Percentiles rank a stretch among this genome's conserved stretches.
Conservation (phyloP, 2,329 filamentous ascomycete genomes). For the Zymoseptoria tritici region DNA sequence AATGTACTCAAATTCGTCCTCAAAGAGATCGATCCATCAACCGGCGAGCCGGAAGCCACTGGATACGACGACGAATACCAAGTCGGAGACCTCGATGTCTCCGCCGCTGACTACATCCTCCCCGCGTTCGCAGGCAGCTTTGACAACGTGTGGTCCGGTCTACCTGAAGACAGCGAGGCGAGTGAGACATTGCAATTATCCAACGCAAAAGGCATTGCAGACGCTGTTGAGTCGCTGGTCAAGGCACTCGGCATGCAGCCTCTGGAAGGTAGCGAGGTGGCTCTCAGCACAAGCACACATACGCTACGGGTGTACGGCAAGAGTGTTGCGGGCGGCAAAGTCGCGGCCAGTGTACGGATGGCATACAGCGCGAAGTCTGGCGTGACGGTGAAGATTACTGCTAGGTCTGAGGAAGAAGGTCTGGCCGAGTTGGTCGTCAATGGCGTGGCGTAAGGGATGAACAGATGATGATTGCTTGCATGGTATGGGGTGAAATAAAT, state of each 20-base stretch:
- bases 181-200: conserved; percentile 85
- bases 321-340: conserved; percentile 81
- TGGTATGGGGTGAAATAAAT: not conserved
- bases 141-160: conserved; percentile 77
- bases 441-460: conserved; percentile 64
- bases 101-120: conserved; percentile 87
- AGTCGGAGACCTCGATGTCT: conserved; percentile 84
- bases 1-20: conserved; percentile 95
- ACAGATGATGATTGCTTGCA: not conserved
- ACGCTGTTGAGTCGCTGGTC: conserved; percentile 85
- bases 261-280: conserved; percentile 87
- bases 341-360: conserved; percentile 84
- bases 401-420: conserved; percentile 85
- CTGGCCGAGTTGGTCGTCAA: conserved; percentile 78
- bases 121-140: conserved; percentile 93
- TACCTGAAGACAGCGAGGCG: conserved; percentile 73
- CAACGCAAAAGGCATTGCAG: conserved; percentile 87
- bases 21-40: conserved; percentile 95
- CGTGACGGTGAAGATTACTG: conserved; percentile 91
- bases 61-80: conserved; percentile 98
- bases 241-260: conserved; percentile 85
- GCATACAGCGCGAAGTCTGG: conserved; percentile 87
- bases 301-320: conserved; percentile 94
- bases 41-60: conserved; percentile 80
- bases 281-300: conserved; percentile 80